Percentiles rank a stretch among this genome's conserved stretches.
Conservation (phyloP, 768 basidiomycete species). For the Nidularia pulvinata region DNA sequence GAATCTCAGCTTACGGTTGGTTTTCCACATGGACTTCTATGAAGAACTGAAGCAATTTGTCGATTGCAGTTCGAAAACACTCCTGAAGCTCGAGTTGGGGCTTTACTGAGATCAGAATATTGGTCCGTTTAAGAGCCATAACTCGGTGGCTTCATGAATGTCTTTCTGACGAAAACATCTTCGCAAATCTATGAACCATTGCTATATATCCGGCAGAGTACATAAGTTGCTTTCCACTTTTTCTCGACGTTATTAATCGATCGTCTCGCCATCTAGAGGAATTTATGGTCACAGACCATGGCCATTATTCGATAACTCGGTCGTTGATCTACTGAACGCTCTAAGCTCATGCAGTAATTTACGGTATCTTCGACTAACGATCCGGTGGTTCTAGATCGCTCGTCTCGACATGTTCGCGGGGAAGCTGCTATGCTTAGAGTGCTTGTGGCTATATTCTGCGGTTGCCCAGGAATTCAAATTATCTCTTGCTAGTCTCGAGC, state of each 20-base stretch:
- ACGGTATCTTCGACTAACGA: slow-evolving; percentile 27
- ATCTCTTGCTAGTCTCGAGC: too few species aligned
- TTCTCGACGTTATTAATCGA: slow-evolving; percentile 25
- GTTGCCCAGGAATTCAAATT: too few species aligned
- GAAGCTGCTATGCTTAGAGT: slow-evolving; percentile 24
- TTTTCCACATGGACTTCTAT: slow-evolving; percentile 35
- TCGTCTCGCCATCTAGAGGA: slow-evolving; percentile 26
- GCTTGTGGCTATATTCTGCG: slow-evolving; percentile 22
- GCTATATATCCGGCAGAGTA: slow-evolving; percentile 40
- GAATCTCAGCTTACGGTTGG: slow-evolving; percentile 29
- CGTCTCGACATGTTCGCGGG: slow-evolving; percentile 30
- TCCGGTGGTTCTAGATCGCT: slow-evolving; percentile 23
- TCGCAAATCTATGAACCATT: slow-evolving; percentile 27
- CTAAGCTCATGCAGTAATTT: slow-evolving; percentile 20
- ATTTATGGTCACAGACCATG: slow-evolving; percentile 38
- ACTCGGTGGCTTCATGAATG: slow-evolving; percentile 28
- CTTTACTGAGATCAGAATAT: slow-evolving; percentile 22
- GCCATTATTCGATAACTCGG: slow-evolving; percentile 27
- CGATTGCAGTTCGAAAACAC: slow-evolving; percentile 18
- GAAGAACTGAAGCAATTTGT: slow-evolving; percentile 28
- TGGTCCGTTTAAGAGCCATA: slow-evolving; percentile 27
- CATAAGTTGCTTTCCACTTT: slow-evolving; percentile 26
- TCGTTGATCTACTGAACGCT: slow-evolving; percentile 17
- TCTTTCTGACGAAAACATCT: slow-evolving; percentile 19
- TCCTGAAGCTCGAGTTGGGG: slow-evolving; percentile 32